Conservation (phyloP, 2,329 filamentous ascomycete genomes). For the Sporothrix mexicana region DNA sequence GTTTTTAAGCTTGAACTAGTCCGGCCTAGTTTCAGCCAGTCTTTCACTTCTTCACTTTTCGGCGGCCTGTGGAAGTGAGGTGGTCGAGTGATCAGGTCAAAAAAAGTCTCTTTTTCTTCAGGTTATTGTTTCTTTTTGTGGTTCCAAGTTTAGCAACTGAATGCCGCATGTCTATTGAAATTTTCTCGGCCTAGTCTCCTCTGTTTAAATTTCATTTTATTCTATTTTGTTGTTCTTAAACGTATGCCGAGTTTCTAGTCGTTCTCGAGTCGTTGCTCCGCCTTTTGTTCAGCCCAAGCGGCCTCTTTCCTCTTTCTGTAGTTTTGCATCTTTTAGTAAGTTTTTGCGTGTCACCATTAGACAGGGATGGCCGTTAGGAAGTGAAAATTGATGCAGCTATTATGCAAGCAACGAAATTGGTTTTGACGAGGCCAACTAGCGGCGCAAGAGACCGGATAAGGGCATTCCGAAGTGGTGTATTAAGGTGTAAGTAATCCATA, state of each 20-base stretch:
- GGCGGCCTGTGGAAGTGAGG: background rate
- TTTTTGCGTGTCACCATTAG: too few relatives aligned
- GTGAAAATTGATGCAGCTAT: background rate
- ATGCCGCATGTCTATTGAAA: background rate
- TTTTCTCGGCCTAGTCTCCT: background rate
- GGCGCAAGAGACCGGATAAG: background rate
- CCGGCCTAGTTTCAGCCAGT: background rate
- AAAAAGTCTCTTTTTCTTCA: background rate
- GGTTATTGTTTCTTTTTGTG: background rate
- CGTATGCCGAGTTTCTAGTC: background rate
- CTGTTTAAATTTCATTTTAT: background rate
- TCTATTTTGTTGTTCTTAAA: background rate
- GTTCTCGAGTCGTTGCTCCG: background rate
- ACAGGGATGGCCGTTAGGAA: background rate
- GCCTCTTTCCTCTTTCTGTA: slow-evolving; percentile 9
- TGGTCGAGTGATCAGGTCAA: background rate
- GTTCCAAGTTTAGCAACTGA: background rate
- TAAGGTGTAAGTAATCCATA: too few relatives aligned
- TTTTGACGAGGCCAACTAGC: background rate
- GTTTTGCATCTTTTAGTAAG: background rate
- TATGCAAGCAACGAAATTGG: slow-evolving; percentile 10
- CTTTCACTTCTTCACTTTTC: background rate
- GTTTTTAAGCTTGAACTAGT: slow-evolving; percentile 25
- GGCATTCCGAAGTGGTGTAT: background rate
- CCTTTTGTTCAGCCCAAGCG: background rate